These are phyloP conservation scores for Suillus plorans DNA, from an alignment of 768 basidiomycete species.

Conservation along the genomic window DNA sequence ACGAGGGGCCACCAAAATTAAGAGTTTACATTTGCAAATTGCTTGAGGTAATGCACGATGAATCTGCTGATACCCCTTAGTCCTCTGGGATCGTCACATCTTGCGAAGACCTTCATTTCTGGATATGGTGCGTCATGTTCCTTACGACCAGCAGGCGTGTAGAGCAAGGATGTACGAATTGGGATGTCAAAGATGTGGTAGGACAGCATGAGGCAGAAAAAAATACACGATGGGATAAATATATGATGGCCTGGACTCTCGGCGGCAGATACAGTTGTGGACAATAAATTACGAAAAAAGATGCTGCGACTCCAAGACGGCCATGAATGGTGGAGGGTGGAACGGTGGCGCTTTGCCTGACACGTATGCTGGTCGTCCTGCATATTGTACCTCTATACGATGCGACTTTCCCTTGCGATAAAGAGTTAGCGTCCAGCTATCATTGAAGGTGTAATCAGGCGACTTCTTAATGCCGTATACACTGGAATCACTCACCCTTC, in stretches of 20 bases:
- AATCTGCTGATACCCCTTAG: slow-evolving; percentile 4
- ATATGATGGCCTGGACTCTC: slow-evolving; percentile 9
- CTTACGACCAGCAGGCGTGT: slow-evolving; percentile 19
- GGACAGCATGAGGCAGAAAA: slow-evolving; percentile 31
- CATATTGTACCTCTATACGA: slow-evolving; percentile 70
- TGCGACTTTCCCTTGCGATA: slow-evolving; percentile 61
- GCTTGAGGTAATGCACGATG: slow-evolving; percentile 31
- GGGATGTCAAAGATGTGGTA: slow-evolving; percentile 19
- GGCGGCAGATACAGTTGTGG: slow-evolving; percentile 22
- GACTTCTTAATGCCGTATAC: not conserved
- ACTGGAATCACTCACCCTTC: slow-evolving; percentile 55
- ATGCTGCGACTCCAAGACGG: slow-evolving; percentile 48
- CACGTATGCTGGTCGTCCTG: slow-evolving; percentile 62
- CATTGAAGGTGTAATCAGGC: slow-evolving; percentile 5
- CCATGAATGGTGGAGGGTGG: slow-evolving; percentile 66
- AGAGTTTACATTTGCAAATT: slow-evolving; percentile 1
- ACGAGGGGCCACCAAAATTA: slow-evolving; percentile 14
- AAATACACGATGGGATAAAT: slow-evolving; percentile 25
- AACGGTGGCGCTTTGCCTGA: slow-evolving; percentile 45
- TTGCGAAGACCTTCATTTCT: slow-evolving; percentile 2
- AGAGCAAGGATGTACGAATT: slow-evolving; percentile 16
- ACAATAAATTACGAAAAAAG: slow-evolving; percentile 28
- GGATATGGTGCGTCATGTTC: slow-evolving; percentile 19
- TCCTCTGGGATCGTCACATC: slow-evolving; percentile 25
- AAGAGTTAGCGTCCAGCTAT: slow-evolving; percentile 67